phyloP scores from a whole-genome alignment of 1,284 basidiomycete genomes.

The Melampsora americana region DNA sequence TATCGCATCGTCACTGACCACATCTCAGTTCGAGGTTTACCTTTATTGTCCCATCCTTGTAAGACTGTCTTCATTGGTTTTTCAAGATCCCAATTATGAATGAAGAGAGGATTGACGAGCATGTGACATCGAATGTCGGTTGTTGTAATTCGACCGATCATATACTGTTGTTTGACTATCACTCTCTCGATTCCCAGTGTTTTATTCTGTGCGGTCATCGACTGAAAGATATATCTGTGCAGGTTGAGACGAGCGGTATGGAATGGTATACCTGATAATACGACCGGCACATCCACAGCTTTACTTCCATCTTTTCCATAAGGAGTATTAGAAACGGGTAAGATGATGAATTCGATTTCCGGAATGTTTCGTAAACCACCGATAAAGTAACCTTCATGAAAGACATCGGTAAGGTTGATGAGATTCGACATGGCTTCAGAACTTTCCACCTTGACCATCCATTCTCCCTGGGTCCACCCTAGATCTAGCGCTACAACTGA shows the following conservation, averaged over 20 bases:
- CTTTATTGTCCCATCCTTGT: conserved; percentile 10
- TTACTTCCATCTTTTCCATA: not conserved
- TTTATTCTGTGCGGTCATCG: conserved; percentile 5
- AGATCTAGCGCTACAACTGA: not conserved
- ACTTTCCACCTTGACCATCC: conserved; percentile 5
- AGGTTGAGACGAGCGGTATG: not conserved
- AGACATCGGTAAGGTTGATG: not conserved
- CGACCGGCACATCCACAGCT: not conserved
- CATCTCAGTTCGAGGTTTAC: not conserved
- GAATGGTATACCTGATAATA: conserved; percentile 2
- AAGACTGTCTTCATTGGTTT: not conserved
- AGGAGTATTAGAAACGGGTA: not conserved
- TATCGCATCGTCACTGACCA: conserved; percentile 1
- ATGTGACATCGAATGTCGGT: conserved; percentile 7
- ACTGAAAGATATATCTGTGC: not conserved
- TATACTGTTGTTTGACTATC: not conserved
- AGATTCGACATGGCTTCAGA: not conserved
- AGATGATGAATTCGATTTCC: not conserved
- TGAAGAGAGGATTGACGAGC: not conserved
- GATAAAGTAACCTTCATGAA: not conserved
- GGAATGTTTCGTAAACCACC: not conserved
- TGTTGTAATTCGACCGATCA: not conserved
- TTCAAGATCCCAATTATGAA: conserved; percentile 4
- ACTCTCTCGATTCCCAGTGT: not conserved
- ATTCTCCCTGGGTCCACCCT: conserved; percentile 6